Base-by-base conservation (phyloP, 192 early-diverging fungal genomes). In the Chytriomyces sp. region DNA sequence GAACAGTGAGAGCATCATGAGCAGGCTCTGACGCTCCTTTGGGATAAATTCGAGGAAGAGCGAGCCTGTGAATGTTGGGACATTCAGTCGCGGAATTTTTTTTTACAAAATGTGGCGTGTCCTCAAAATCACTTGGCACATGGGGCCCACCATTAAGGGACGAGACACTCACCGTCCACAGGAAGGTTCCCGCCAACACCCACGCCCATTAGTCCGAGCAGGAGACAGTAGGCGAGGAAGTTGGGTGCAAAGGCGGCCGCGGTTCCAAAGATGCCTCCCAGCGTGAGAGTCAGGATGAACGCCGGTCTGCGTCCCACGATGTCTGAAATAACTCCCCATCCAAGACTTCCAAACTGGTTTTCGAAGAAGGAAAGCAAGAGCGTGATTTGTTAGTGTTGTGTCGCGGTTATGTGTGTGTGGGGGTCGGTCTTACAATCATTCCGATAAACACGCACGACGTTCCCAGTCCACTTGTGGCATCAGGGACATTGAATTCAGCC, bases 11-110 rank as follows among this genome's bases (percentile, higher is more conserved):
- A 96, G 86, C 50, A 95, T 85, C 3, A 92, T 96, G 77, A 96
- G 83, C 62, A 94, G 81, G 64, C 92, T 89, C 70, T 94, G 93
- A 62, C 92, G 86, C 66, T 90, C 88, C 65, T 88, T 86, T 35
- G 94, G 94, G 35, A 93, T 84, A 66, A 94, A 94, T 83, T 96
- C 93, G 6, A 96, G 87, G 62, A 94, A 96, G 18, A 96, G 79
- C 35, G 94, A 90, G 16, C 92, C n/a, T n/a, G 92, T n/a, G n/a
- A n/a, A n/a, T n/a, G n/a, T n/a, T n/a, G n/a, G n/a, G n/a, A n/a
- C n/a, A n/a, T n/a, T n/a, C n/a, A n/a, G n/a, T n/a, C n/a, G n/a
- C n/a, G n/a, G n/a, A n/a, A n/a, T n/a, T n/a, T n/a, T n/a, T n/a
- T 57, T 23, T 28, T 35, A 50, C 20, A 72, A 2, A 62, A 13